Conservation (phyloP, 805 yeast genomes). For the Metschnikowia cubensis region DNA sequence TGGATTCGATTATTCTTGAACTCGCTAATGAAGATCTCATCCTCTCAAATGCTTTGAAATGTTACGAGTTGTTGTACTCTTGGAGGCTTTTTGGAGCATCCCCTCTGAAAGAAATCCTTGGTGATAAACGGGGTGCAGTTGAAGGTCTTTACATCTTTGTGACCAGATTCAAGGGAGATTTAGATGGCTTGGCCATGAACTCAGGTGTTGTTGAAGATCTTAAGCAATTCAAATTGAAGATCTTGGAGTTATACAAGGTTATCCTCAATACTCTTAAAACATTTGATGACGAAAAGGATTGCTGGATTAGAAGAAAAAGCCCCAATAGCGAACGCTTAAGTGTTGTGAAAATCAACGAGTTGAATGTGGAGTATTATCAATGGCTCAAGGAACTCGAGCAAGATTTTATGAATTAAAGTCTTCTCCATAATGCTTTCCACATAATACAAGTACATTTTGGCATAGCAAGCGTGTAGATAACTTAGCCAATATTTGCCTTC, state of each 20-base stretch:
- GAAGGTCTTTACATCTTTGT: slow-evolving; percentile 39
- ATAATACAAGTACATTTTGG: not conserved
- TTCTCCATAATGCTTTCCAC: not conserved
- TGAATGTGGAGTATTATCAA: slow-evolving; percentile 30
- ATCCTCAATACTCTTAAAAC: slow-evolving; percentile 36
- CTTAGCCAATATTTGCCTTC: slow-evolving; percentile 39
- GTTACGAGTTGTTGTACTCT: slow-evolving; percentile 36
- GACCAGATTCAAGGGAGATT: slow-evolving; percentile 29
- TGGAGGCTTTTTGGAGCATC: slow-evolving; percentile 32
- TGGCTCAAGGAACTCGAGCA: slow-evolving; percentile 33
- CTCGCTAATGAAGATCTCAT: slow-evolving; percentile 30
- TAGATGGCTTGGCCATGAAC: slow-evolving; percentile 15
- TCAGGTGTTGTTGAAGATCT: slow-evolving; percentile 21
- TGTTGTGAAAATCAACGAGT: slow-evolving; percentile 27
- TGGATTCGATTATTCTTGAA: slow-evolving; percentile 32
- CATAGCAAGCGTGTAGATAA: not conserved
- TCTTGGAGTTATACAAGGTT: slow-evolving; percentile 40
- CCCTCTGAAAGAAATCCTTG: not conserved
- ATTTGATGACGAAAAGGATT: slow-evolving; percentile 31
- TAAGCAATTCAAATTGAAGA: slow-evolving; percentile 34
- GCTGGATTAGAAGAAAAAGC: slow-evolving; percentile 31
- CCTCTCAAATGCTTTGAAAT: slow-evolving; percentile 28
- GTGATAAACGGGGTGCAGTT: slow-evolving; percentile 42
- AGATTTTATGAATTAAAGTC: slow-evolving; percentile 16
- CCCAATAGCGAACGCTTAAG: slow-evolving; percentile 13